Conservation (phyloP, 2,329 filamentous ascomycete genomes). For the Fusarium sp. region DNA sequence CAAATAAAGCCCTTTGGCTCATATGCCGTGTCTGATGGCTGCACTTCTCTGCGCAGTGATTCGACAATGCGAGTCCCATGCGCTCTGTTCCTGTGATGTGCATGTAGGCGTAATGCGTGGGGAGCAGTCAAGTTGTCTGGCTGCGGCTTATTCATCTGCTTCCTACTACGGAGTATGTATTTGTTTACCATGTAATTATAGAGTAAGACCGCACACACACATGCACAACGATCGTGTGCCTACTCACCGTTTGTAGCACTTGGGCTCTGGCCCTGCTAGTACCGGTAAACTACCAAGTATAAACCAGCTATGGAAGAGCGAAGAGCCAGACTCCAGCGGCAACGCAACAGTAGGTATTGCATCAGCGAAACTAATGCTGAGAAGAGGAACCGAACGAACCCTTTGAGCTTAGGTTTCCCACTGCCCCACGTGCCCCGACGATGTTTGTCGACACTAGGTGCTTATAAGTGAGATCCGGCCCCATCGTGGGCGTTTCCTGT, state of each 20-base stretch:
- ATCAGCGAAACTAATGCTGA: constrained; percentile 34
- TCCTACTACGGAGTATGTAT: background rate
- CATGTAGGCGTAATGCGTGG: constrained; percentile 29
- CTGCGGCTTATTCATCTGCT: constrained; percentile 20
- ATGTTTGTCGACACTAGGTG: constrained; percentile 21
- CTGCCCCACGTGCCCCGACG: constrained; percentile 28
- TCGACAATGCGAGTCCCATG: constrained; percentile 24
- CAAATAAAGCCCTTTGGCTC: constrained; percentile 5
- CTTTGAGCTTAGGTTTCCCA: constrained; percentile 21
- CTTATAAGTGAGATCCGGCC: constrained; percentile 37
- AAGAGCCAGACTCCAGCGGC: background rate
- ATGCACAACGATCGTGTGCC: constrained; percentile 34
- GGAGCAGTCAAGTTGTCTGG: constrained; percentile 17
- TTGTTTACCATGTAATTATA: background rate
- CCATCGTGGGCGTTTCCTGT: constrained; percentile 21
- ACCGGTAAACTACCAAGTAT: background rate
- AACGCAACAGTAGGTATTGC: constrained; percentile 23
- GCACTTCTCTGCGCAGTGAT: constrained; percentile 5
- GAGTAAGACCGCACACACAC: constrained; percentile 29
- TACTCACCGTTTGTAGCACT: constrained; percentile 30
- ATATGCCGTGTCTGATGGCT: constrained; percentile 10
- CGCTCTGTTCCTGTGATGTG: constrained; percentile 11
- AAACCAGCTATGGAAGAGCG: constrained; percentile 13
- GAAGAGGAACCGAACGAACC: constrained; percentile 14
- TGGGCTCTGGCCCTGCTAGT: constrained; percentile 4